A percentile compares a stretch with the other conserved stretches of the same genome.
phyloP scores from a whole-genome alignment of 108 stramenopile species.

The Cyclostephanos tholiformis region DNA sequence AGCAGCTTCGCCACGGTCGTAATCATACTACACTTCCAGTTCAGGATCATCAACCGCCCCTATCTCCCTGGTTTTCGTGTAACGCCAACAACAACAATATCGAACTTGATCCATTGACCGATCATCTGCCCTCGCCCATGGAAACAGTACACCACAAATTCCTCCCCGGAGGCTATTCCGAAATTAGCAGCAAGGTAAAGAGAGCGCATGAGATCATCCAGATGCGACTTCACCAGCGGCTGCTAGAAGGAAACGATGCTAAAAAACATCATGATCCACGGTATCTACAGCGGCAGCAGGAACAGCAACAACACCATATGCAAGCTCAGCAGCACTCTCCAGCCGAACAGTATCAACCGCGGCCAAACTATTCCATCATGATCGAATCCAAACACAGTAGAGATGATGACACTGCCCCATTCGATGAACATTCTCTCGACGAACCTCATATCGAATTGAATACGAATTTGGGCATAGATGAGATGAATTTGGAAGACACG shows the following conservation, averaged over 20 bases:
- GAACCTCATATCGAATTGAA: neutral
- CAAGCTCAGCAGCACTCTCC: neutral
- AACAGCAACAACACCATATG: neutral
- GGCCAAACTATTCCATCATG: conserved; percentile 13
- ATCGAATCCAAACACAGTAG: conserved; percentile 13
- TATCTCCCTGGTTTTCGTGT: conserved; percentile 9
- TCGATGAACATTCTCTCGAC: conserved; percentile 15
- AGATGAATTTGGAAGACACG: conserved; percentile 14
- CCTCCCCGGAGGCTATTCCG: neutral
- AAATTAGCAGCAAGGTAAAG: neutral
- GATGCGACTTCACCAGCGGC: neutral
- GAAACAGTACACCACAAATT: neutral
- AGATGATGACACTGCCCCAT: conserved; percentile 5
- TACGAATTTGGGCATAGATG: neutral
- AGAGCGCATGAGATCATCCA: neutral
- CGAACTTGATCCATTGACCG: neutral
- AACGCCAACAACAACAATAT: neutral
- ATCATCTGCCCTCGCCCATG: neutral
- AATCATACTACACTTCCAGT: neutral
- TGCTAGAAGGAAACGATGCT: neutral
- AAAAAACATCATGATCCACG: neutral
- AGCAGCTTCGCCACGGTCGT: conserved; percentile 3
- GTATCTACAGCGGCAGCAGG: neutral
- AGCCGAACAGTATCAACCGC: neutral
- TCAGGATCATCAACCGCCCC: neutral